Evolutionary conservation across 768 basidiomycete genomes (phyloP).

Genomic region (Ramaria rubella): DNA sequence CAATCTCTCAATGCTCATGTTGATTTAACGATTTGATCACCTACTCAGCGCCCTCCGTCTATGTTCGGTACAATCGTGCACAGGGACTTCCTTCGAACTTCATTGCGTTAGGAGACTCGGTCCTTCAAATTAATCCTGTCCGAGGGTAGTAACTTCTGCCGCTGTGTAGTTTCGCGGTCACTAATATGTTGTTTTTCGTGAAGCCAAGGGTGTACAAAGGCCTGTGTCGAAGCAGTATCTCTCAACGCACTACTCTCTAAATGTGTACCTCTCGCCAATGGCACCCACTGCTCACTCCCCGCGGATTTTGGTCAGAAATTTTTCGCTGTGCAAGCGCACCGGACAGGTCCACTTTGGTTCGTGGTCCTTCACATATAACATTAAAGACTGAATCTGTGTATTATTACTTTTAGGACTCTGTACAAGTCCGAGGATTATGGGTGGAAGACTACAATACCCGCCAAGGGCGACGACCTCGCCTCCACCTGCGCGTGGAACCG

Average conservation of each 20-base stretch:
- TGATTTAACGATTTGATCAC: background rate
- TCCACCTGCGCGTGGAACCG: background rate
- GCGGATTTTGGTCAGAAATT: background rate
- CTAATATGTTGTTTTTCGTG: background rate
- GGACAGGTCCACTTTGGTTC: background rate
- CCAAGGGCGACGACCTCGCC: slow-evolving; percentile 11
- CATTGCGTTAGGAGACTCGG: slow-evolving; percentile 19
- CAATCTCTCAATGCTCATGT: background rate
- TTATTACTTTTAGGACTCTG: background rate
- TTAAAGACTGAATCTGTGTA: background rate
- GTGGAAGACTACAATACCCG: slow-evolving; percentile 11
- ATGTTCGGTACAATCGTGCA: slow-evolving; percentile 15
- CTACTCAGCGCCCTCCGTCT: slow-evolving; percentile 13
- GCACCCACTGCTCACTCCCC: background rate
- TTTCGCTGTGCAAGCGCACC: background rate
- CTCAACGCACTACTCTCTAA: slow-evolving; percentile 9
- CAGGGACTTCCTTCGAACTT: slow-evolving; percentile 19
- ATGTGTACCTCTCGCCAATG: background rate
- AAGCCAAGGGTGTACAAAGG: slow-evolving; percentile 19
- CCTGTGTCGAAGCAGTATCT: slow-evolving; percentile 13
- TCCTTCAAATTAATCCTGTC: slow-evolving; percentile 18
- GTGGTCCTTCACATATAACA: background rate
- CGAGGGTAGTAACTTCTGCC: slow-evolving; percentile 12
- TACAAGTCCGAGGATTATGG: slow-evolving; percentile 15
- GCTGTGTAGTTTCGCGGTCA: background rate